phyloP scores from a whole-genome alignment of 2,329 filamentous ascomycete species.

The Phialophora verrucosa region DNA sequence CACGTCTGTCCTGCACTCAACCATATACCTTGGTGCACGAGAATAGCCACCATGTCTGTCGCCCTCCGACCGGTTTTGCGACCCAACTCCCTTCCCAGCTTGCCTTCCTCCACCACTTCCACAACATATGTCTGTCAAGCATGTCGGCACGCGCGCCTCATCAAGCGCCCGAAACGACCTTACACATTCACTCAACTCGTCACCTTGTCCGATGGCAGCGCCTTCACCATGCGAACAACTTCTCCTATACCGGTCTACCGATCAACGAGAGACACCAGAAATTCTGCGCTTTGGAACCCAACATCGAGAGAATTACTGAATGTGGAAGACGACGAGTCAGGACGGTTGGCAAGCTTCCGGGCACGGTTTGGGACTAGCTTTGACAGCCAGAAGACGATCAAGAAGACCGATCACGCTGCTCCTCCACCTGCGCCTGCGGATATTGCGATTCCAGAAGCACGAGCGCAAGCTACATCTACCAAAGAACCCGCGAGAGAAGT shows the following conservation, averaged over 20 bases:
- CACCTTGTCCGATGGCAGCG: conserved; percentile 86
- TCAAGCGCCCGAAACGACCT: conserved; percentile 85
- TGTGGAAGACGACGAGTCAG: conserved; percentile 93
- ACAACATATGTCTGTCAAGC: conserved; percentile 61
- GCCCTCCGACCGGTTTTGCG: conserved; percentile 38
- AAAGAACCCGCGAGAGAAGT: conserved; percentile 43
- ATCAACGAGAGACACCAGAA: conserved; percentile 81
- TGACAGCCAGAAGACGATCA: conserved; percentile 61
- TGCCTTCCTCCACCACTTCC: conserved; percentile 32
- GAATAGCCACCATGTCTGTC: conserved; percentile 28
- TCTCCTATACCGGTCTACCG: conserved; percentile 63
- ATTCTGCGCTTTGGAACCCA: conserved; percentile 91
- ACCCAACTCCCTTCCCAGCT: conserved; percentile 33
- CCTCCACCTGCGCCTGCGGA: conserved; percentile 6
- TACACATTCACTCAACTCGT: conserved; percentile 98
- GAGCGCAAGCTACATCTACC: conserved; percentile 51
- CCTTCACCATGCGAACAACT: conserved; percentile 64
- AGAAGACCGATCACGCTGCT: conserved; percentile 39
- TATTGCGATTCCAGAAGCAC: neutral
- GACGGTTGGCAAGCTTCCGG: conserved; percentile 83
- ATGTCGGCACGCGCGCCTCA: conserved; percentile 80
- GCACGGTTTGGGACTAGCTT: conserved; percentile 81
- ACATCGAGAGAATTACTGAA: conserved; percentile 78
- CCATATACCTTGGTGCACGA: neutral
- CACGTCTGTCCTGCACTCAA: neutral